Percentiles rank a stretch among this genome's conserved stretches.
Conservation (phyloP, 2,329 filamentous ascomycete genomes). For the Elsinoe perseae region DNA sequence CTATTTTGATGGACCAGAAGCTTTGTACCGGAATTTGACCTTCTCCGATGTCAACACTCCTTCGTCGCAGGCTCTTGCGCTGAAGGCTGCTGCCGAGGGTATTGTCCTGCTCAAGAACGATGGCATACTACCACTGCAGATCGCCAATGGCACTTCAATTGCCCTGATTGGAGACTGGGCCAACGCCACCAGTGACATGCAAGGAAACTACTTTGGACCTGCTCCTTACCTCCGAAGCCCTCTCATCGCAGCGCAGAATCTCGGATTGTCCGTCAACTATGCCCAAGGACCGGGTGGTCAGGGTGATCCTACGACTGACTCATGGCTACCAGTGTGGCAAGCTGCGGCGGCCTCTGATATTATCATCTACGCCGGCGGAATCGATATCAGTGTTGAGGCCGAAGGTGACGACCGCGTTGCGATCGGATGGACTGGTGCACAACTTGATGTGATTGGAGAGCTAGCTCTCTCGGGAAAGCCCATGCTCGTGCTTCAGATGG, state of each 20-base stretch:
- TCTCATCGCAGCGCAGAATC: slow-evolving; percentile 43
- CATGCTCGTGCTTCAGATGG: slow-evolving; percentile 46
- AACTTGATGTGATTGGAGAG: slow-evolving; percentile 45
- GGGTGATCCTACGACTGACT: slow-evolving; percentile 29
- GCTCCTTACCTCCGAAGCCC: slow-evolving; percentile 51
- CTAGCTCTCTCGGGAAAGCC: slow-evolving; percentile 43
- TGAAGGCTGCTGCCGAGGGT: slow-evolving; percentile 43
- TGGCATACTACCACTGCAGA: slow-evolving; percentile 38
- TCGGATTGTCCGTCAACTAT: slow-evolving; percentile 41
- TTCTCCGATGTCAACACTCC: slow-evolving; percentile 51
- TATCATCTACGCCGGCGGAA: slow-evolving; percentile 49
- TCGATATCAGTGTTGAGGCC: slow-evolving; percentile 46
- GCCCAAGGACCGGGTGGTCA: slow-evolving; percentile 33
- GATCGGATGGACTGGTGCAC: slow-evolving; percentile 46
- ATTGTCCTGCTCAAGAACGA: slow-evolving; percentile 49
- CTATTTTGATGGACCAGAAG: slow-evolving; percentile 47
- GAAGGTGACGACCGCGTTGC: slow-evolving; percentile 46
- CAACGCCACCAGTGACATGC: slow-evolving; percentile 50
- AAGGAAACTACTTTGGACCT: slow-evolving; percentile 52
- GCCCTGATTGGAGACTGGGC: slow-evolving; percentile 54
- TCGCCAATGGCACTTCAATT: slow-evolving; percentile 35
- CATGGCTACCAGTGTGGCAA: slow-evolving; percentile 26
- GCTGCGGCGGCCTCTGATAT: slow-evolving; percentile 41
- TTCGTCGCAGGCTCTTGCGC: slow-evolving; percentile 48
- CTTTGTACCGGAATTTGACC: slow-evolving; percentile 45